Evolutionary conservation across 345 rosid genomes (phyloP).

Genomic region (Zanthoxylum bungeanum): DNA sequence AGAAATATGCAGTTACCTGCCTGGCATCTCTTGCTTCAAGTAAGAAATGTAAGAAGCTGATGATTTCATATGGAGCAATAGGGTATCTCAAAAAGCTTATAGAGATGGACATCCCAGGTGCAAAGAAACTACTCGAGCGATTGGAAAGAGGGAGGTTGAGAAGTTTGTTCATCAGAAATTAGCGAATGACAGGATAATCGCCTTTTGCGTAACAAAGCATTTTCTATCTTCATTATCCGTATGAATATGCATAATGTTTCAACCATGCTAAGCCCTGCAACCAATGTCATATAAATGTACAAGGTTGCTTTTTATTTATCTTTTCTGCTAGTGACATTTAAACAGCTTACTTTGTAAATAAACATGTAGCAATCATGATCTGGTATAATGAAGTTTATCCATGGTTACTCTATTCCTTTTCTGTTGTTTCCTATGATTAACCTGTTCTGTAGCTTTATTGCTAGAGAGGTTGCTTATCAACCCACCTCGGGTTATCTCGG

Average conservation of each 20-base stretch:
- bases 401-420: neutral
- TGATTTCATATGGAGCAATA: slow-evolving; percentile 93
- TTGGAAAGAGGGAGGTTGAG: slow-evolving; percentile 76
- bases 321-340: neutral
- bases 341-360: neutral
- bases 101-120: slow-evolving; percentile 85
- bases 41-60: slow-evolving; percentile 86
- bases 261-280: slow-evolving; percentile 19
- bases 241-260: slow-evolving; percentile 28
- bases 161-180: slow-evolving; percentile 67
- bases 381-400: neutral
- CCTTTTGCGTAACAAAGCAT: slow-evolving; percentile 21
- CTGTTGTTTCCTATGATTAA: neutral
- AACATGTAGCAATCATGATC: neutral
- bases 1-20: slow-evolving; percentile 77
- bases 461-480: too few species aligned
- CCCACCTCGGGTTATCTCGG: too few species aligned
- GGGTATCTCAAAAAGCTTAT: slow-evolving; percentile 88
- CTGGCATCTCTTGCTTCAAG: slow-evolving; percentile 61
- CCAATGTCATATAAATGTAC: slow-evolving; percentile 11
- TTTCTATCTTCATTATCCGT: slow-evolving; percentile 35
- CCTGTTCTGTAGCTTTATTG: too few species aligned
- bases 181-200: slow-evolving; percentile 14
- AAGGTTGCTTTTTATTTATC: neutral
- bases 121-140: slow-evolving; percentile 82